Percentiles rank a stretch among this genome's conserved stretches.
phyloP scores from a whole-genome alignment of 768 basidiomycete species.

The Pholiota molesta region DNA sequence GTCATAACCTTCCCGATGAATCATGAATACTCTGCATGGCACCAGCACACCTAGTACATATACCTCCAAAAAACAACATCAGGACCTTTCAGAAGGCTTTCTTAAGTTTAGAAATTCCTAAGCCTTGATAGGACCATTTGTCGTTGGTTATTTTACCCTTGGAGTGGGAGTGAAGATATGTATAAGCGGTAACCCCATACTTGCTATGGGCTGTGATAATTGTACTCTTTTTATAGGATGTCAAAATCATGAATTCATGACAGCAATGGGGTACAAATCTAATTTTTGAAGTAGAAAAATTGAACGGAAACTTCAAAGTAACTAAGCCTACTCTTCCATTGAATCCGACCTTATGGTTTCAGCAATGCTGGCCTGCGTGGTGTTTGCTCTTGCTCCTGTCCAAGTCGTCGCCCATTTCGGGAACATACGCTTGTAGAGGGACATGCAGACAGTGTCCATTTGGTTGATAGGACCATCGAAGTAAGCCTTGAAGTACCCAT shows the following conservation, averaged over 20 bases:
- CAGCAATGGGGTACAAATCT: slow-evolving; percentile 4
- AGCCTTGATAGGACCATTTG: too few species aligned
- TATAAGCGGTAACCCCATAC: neutral
- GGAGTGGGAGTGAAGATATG: slow-evolving; percentile 1
- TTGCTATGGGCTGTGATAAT: neutral
- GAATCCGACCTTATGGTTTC: slow-evolving; percentile 23
- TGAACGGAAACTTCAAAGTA: neutral
- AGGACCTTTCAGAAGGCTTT: too few species aligned
- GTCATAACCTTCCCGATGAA: too few species aligned
- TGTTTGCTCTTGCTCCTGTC: slow-evolving; percentile 28
- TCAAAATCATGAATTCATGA: neutral
- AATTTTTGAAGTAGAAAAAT: neutral
- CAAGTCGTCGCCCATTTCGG: slow-evolving; percentile 80
- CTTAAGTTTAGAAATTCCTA: too few species aligned
- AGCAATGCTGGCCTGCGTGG: neutral
- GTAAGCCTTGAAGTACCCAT: slow-evolving; percentile 97
- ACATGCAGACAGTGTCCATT: slow-evolving; percentile 98
- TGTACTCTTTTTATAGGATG: neutral
- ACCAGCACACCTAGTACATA: too few species aligned
- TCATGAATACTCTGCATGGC: too few species aligned
- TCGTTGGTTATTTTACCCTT: neutral
- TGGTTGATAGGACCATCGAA: slow-evolving; percentile 92
- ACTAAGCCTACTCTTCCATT: slow-evolving; percentile 42
- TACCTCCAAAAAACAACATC: too few species aligned
- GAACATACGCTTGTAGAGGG: slow-evolving; percentile 92